phyloP scores from a whole-genome alignment of 352 stramenopile species.

The Phytophthora pistaciae region DNA sequence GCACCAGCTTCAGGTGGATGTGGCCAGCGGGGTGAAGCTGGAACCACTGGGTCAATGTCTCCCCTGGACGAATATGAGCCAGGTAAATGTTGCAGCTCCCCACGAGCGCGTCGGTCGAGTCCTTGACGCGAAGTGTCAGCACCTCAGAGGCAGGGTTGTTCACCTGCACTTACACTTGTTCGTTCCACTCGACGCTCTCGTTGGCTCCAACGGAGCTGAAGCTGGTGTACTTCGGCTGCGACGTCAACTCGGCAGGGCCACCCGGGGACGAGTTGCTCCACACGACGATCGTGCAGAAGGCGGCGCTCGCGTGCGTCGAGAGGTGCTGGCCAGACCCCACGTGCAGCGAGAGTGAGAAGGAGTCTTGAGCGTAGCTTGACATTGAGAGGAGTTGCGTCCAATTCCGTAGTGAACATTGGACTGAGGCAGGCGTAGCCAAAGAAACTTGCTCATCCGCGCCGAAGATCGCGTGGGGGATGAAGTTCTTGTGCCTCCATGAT shows the following conservation, averaged over 20 bases:
- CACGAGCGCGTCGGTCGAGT: slow-evolving; percentile 29
- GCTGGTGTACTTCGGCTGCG: slow-evolving; percentile 27
- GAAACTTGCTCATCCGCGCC: slow-evolving; percentile 3
- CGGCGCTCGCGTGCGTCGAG: slow-evolving; percentile 4
- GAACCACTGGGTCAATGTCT: slow-evolving; percentile 54
- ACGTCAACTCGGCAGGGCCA: not conserved
- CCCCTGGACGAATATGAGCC: slow-evolving; percentile 37
- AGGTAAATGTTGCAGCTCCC: slow-evolving; percentile 58
- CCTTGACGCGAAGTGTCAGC: slow-evolving; percentile 32
- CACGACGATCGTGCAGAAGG: slow-evolving; percentile 27
- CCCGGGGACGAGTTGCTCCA: slow-evolving; percentile 21
- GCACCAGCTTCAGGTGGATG: slow-evolving; percentile 46
- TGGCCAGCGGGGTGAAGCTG: slow-evolving; percentile 46
- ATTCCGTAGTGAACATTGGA: slow-evolving; percentile 21
- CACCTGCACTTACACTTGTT: slow-evolving; percentile 22
- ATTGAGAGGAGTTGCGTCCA: slow-evolving; percentile 3
- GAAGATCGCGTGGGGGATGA: not conserved
- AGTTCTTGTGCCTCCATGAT: not conserved
- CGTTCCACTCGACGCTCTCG: slow-evolving; percentile 30
- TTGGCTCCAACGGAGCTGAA: slow-evolving; percentile 2
- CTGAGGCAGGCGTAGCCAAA: slow-evolving; percentile 26
- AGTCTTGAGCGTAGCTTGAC: slow-evolving; percentile 16
- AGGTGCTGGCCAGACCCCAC: slow-evolving; percentile 26
- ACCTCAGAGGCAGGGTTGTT: slow-evolving; percentile 12
- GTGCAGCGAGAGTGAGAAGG: slow-evolving; percentile 15